phyloP scores from a whole-genome alignment of 2,329 filamentous ascomycete species.

The Aspergillus fumigatus region DNA sequence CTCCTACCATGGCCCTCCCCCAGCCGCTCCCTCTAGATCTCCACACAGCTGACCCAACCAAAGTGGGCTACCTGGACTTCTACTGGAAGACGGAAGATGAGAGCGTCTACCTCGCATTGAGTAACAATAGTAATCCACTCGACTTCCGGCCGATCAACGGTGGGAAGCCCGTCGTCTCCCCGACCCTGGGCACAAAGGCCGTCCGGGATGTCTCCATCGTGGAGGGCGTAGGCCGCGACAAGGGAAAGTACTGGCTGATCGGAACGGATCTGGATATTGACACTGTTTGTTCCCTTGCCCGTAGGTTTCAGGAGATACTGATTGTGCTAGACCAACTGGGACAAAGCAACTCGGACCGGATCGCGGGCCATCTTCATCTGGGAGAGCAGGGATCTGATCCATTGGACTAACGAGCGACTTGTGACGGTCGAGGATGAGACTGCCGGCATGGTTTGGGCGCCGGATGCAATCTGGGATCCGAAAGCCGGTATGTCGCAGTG shows the following conservation, averaged over 20 bases:
- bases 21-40: background rate
- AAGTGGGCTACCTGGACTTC: slow-evolving; percentile 10
- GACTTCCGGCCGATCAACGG: slow-evolving; percentile 4
- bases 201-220: slow-evolving; percentile 12
- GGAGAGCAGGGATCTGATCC: slow-evolving; percentile 12
- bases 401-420: slow-evolving; percentile 8
- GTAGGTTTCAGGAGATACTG: background rate
- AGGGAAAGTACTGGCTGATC: slow-evolving; percentile 13
- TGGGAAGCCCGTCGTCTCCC: slow-evolving; percentile 7
- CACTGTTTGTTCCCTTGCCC: background rate
- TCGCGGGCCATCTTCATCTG: slow-evolving; percentile 12
- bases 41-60: slow-evolving; percentile 1
- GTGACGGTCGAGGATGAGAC: slow-evolving; percentile 11
- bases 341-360: slow-evolving; percentile 6
- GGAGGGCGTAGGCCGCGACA: slow-evolving; percentile 3
- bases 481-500: slow-evolving; percentile 1
- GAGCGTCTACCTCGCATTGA: slow-evolving; percentile 12
- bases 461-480: slow-evolving; percentile 13
- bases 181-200: slow-evolving; percentile 12
- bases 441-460: slow-evolving; percentile 13
- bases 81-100: slow-evolving; percentile 14
- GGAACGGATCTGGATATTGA: slow-evolving; percentile 14
- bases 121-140: slow-evolving; percentile 7
- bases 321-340: slow-evolving; percentile 9
- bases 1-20: background rate